Evolutionary conservation across 2,329 filamentous ascomycete genomes (phyloP).

Genomic region (Scedosporium boydii): DNA sequence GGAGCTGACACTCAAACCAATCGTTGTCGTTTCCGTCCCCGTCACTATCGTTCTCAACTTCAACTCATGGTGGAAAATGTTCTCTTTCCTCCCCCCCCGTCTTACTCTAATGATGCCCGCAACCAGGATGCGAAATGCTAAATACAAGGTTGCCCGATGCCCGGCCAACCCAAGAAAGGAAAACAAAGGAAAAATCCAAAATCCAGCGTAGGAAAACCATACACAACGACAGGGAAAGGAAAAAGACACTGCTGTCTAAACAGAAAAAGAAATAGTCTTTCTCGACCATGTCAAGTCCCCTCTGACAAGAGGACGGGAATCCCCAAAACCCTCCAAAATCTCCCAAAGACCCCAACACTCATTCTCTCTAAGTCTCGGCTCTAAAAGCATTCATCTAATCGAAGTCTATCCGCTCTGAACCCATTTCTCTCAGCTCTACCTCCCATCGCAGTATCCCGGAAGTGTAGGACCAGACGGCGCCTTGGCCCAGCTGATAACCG

Average conservation of each 20-base stretch:
- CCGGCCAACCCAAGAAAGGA: background rate
- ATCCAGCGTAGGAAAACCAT: background rate
- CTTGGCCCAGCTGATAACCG: slow-evolving; percentile 75
- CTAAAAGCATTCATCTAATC: background rate
- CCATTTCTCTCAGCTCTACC: background rate
- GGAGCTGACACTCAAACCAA: too few relatives aligned
- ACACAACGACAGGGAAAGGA: background rate
- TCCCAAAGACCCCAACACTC: background rate
- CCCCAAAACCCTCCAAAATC: too few relatives aligned
- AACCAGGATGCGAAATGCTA: background rate
- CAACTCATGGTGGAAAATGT: slow-evolving; percentile 15
- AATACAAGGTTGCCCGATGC: background rate
- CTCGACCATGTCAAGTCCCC: background rate
- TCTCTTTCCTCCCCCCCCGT: slow-evolving; percentile 15
- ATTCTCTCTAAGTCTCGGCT: background rate
- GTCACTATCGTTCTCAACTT: too few relatives aligned
- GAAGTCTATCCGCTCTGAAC: too few relatives aligned
- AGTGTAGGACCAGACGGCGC: slow-evolving; percentile 33
- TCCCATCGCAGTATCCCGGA: slow-evolving; percentile 46
- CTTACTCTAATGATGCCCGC: background rate
- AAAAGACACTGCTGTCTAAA: background rate
- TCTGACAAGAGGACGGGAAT: background rate
- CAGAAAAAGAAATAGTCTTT: background rate
- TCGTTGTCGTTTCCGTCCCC: too few relatives aligned
- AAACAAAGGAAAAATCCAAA: background rate